A percentile compares a stretch with the other conserved stretches of the same genome.
These are phyloP conservation scores for Paradendryphiella salina DNA, from an alignment of 2,329 filamentous ascomycete genomes.

Conservation along the genomic window DNA sequence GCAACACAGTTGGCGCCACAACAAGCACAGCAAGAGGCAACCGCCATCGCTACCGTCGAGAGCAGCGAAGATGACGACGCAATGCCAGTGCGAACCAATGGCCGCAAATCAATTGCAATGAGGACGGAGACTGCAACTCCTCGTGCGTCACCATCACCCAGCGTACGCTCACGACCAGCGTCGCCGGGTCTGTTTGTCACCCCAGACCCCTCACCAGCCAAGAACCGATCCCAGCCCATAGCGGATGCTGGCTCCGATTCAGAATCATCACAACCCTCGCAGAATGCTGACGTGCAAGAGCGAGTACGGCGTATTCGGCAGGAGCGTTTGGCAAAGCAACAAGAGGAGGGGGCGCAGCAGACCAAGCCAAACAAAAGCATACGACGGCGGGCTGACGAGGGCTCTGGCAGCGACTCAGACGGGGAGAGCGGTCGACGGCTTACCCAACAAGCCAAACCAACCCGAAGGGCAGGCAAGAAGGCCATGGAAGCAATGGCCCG, in stretches of 20 bases:
- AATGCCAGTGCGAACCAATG: conserved; percentile 29
- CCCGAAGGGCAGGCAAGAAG: conserved; percentile 89
- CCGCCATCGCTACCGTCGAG: conserved; percentile 9
- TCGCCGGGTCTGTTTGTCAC: conserved; percentile 63
- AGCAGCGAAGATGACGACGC: conserved; percentile 39
- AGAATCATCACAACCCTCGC: conserved; percentile 51
- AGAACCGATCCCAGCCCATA: conserved; percentile 35
- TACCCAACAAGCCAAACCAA: conserved; percentile 69
- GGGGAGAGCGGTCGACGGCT: conserved; percentile 57
- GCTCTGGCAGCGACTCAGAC: conserved; percentile 59
- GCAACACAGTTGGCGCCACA: conserved; percentile 6
- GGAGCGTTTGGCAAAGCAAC: conserved; percentile 71
- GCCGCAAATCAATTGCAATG: conserved; percentile 18
- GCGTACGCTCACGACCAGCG: conserved; percentile 39
- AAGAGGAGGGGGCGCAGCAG: conserved; percentile 48
- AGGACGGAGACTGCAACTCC: conserved; percentile 20
- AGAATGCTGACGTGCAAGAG: conserved; percentile 67
- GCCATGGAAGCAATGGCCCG: conserved; percentile 92
- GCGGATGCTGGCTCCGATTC: conserved; percentile 48
- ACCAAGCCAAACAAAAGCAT: conserved; percentile 44
- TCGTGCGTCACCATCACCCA: conserved; percentile 22
- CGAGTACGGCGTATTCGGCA: conserved; percentile 74
- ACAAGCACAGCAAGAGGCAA: conserved; percentile 5
- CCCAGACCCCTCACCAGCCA: conserved; percentile 45
- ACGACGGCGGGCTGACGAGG: conserved; percentile 43